phyloP scores from a whole-genome alignment of 2,329 filamentous ascomycete species.

The Diplodia seriata region DNA sequence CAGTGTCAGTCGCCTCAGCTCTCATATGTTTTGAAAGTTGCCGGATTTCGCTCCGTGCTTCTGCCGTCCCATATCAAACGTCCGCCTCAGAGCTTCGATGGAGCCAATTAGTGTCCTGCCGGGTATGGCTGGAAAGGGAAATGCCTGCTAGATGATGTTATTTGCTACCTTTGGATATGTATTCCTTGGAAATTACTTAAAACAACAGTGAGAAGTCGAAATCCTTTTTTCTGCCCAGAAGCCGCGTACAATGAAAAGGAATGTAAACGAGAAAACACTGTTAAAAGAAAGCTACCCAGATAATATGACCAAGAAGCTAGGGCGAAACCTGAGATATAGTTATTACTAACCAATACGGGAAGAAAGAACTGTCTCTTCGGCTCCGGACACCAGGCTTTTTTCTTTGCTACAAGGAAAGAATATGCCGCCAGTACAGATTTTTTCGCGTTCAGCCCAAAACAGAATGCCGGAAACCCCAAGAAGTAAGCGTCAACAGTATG shows the following conservation, averaged over 20 bases:
- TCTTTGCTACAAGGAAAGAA: constrained; percentile 22
- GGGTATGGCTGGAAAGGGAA: not conserved
- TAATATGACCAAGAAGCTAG: constrained; percentile 8
- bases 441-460: constrained; percentile 15
- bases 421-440: constrained; percentile 29
- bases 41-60: not conserved
- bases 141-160: constrained; percentile 27
- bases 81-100: not conserved
- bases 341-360: constrained; percentile 28
- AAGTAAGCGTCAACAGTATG: not conserved
- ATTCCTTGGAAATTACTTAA: constrained; percentile 11
- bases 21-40: not conserved
- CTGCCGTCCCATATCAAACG: not conserved
- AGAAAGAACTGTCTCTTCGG: constrained; percentile 29
- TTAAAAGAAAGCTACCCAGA: constrained; percentile 8
- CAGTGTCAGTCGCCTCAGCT: not conserved
- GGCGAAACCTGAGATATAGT: constrained; percentile 25
- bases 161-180: constrained; percentile 28
- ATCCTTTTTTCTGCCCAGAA: constrained; percentile 26
- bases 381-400: constrained; percentile 30
- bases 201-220: not conserved
- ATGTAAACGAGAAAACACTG: not conserved
- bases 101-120: not conserved
- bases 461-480: not conserved
- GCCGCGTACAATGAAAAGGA: constrained; percentile 10